Conservation (phyloP, 164 flowering plant genomes). For the Buxus sempervirens region DNA sequence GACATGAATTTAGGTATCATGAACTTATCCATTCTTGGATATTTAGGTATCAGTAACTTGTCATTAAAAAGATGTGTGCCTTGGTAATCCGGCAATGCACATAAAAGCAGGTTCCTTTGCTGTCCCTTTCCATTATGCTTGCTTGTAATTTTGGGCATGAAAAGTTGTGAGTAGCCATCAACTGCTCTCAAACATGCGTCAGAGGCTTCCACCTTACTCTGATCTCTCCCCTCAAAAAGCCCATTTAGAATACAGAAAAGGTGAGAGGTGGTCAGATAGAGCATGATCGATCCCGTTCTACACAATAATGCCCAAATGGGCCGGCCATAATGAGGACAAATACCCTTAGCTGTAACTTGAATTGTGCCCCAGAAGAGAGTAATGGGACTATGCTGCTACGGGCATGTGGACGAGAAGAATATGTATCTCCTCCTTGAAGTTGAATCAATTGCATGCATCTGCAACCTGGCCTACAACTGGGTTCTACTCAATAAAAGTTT, state of each 20-base stretch:
- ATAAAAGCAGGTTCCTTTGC: not conserved
- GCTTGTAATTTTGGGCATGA: slow-evolving; percentile 8
- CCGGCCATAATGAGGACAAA: not conserved
- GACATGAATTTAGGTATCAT: too few relatives aligned
- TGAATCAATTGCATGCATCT: not conserved
- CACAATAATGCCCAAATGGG: too few relatives aligned
- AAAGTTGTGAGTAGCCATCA: slow-evolving; percentile 5
- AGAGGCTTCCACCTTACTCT: not conserved
- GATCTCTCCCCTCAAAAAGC: not conserved
- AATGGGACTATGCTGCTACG: not conserved
- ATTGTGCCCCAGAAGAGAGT: not conserved
- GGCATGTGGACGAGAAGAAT: not conserved
- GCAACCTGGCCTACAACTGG: not conserved
- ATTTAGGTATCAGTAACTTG: too few relatives aligned
- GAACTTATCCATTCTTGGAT: too few relatives aligned
- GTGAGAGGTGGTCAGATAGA: not conserved
- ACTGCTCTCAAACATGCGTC: slow-evolving; percentile 7
- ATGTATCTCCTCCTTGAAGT: not conserved
- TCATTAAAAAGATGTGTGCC: not conserved
- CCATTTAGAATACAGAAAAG: not conserved
- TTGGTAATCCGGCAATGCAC: slow-evolving; percentile 9
- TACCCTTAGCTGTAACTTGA: not conserved
- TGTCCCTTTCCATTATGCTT: slow-evolving; percentile 3
- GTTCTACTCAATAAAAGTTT: not conserved
- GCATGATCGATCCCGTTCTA: too few relatives aligned